phyloP scores from a whole-genome alignment of 2,329 filamentous ascomycete genomes.

The Pestalotiopsis sp. region DNA sequence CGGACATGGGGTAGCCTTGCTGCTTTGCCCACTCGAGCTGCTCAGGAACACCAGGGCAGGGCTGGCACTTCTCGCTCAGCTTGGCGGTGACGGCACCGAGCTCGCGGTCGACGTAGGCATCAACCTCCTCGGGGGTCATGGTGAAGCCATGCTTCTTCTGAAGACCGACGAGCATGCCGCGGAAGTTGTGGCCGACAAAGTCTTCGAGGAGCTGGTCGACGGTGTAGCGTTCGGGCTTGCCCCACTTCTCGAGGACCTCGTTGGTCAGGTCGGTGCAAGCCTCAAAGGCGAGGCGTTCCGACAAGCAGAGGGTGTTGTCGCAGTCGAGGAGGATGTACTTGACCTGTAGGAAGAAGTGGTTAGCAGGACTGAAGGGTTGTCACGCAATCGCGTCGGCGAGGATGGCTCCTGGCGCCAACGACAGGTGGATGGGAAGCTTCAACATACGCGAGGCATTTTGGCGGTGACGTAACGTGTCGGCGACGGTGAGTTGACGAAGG shows the following conservation, averaged over 20 bases:
- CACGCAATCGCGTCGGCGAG: not conserved
- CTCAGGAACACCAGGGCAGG: constrained; percentile 62
- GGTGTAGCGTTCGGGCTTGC: constrained; percentile 66
- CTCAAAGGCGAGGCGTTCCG: constrained; percentile 75
- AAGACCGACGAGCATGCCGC: constrained; percentile 71
- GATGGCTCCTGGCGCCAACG: not conserved
- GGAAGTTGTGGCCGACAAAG: constrained; percentile 80
- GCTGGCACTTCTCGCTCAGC: constrained; percentile 62
- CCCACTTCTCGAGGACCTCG: constrained; percentile 67
- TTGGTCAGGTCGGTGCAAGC: constrained; percentile 77
- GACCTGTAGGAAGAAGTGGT: constrained; percentile 43
- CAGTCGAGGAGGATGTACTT: constrained; percentile 64
- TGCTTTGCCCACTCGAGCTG: constrained; percentile 61
- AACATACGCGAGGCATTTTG: constrained; percentile 38
- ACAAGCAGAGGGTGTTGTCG: constrained; percentile 79
- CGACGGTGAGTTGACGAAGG: not conserved
- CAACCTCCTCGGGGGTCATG: constrained; percentile 62
- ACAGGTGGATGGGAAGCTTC: not conserved
- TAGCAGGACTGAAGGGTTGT: not conserved
- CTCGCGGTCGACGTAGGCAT: constrained; percentile 67
- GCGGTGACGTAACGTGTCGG: constrained; percentile 1
- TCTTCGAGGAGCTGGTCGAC: constrained; percentile 69
- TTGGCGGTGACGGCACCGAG: constrained; percentile 72
- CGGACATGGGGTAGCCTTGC: constrained; percentile 66
- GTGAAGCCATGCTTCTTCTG: constrained; percentile 71